These are phyloP conservation scores for Yamadazyma trypodendri DNA, from an alignment of 1,139 yeast species.

Conservation along the genomic window DNA sequence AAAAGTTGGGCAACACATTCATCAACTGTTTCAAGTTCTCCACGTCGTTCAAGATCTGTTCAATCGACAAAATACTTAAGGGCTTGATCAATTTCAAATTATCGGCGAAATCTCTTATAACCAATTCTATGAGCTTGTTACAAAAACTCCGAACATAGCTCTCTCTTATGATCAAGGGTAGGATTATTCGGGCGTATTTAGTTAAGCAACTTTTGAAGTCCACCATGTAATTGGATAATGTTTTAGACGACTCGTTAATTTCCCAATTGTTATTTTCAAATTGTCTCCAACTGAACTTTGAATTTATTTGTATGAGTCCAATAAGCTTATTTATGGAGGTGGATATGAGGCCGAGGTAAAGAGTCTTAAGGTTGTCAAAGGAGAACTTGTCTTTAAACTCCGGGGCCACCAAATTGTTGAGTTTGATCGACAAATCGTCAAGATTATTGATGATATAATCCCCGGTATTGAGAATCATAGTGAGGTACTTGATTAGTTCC, in stretches of 20 bases:
- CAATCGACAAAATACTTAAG: conserved; percentile 67
- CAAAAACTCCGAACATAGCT: conserved; percentile 70
- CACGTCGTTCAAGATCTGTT: conserved; percentile 76
- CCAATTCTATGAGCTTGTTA: conserved; percentile 71
- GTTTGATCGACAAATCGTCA: conserved; percentile 68
- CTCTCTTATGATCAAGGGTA: conserved; percentile 66
- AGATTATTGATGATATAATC: conserved; percentile 83
- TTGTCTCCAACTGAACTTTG: conserved; percentile 79
- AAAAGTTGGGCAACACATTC: conserved; percentile 47
- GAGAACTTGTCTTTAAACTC: conserved; percentile 34
- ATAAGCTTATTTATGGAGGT: conserved; percentile 58
- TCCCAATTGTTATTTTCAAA: conserved; percentile 81
- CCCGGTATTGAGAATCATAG: conserved; percentile 80
- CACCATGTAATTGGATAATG: conserved; percentile 65
- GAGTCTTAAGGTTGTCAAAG: conserved; percentile 57
- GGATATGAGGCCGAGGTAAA: conserved; percentile 59
- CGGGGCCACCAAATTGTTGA: conserved; percentile 47
- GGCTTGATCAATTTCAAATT: conserved; percentile 63
- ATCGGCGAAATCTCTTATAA: conserved; percentile 56
- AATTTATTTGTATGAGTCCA: conserved; percentile 57
- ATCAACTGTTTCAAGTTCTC: conserved; percentile 61
- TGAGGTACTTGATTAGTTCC: conserved; percentile 66
- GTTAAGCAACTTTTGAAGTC: conserved; percentile 52
- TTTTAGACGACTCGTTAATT: conserved; percentile 58
- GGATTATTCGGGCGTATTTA: conserved; percentile 47